phyloP scores from a whole-genome alignment of 169 alveolate species.

The Cryptosporidium felis region DNA sequence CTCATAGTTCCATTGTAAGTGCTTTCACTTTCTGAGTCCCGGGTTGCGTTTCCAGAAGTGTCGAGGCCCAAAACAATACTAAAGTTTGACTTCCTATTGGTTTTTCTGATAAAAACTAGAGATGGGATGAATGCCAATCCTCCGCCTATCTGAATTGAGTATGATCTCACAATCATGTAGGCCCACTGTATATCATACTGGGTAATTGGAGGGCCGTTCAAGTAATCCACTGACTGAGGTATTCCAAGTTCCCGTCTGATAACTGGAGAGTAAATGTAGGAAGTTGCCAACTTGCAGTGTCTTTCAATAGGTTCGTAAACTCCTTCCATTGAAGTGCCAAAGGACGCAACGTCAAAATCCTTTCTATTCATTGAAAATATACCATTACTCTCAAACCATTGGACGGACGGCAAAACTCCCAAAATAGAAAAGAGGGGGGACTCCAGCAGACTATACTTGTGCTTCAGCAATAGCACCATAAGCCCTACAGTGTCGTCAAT shows the following conservation, averaged over 20 bases:
- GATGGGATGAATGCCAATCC: slow-evolving; percentile 52
- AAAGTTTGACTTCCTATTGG: slow-evolving; percentile 11
- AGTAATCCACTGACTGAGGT: slow-evolving; percentile 37
- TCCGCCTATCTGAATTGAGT: slow-evolving; percentile 19
- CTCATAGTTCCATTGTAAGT: not conserved
- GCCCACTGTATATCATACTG: slow-evolving; percentile 68
- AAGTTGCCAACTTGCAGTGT: slow-evolving; percentile 57
- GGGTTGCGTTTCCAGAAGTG: too few relatives aligned
- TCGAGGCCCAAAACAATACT: not conserved
- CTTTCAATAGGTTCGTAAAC: slow-evolving; percentile 39
- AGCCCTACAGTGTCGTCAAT: slow-evolving; percentile 49
- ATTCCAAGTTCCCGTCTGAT: slow-evolving; percentile 60
- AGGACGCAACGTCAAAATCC: slow-evolving; percentile 69
- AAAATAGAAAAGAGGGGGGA: slow-evolving; percentile 42
- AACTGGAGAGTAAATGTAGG: slow-evolving; percentile 45
- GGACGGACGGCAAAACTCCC: slow-evolving; percentile 35
- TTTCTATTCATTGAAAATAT: slow-evolving; percentile 60
- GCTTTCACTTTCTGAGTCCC: not conserved
- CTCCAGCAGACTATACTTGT: slow-evolving; percentile 6
- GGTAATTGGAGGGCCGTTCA: slow-evolving; percentile 61
- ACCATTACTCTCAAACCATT: slow-evolving; percentile 52
- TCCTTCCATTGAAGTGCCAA: slow-evolving; percentile 66
- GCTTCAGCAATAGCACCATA: slow-evolving; percentile 54
- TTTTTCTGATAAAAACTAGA: slow-evolving; percentile 30
- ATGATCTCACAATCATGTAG: slow-evolving; percentile 54